Base-by-base conservation (phyloP, 129 eudicot species). In the Scalesia atractyloides region DNA sequence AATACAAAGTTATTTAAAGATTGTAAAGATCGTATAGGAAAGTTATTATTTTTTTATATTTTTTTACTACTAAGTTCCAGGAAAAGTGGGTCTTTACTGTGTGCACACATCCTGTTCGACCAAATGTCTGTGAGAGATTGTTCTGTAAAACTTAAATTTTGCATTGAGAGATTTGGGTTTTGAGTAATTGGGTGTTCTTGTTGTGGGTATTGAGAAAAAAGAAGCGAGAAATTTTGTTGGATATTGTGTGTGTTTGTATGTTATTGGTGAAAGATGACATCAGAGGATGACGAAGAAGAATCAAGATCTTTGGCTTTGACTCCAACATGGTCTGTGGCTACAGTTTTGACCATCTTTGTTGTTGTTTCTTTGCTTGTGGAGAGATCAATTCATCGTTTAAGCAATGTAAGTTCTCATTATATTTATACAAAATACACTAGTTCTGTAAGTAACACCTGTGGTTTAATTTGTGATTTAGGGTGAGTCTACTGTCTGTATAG, bases 301-400 rank as follows among this genome's bases (percentile, higher is more conserved):
- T 63, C 84, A 59, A 80, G 99, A 76, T 91, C 99, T 59, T 77
- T 95, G 86, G 99, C 96, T 76, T 85, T 90, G 70, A 95, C 99
- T 66, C 97, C 99, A 75, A 91, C 99, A 75, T 95, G 99, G 99
- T 95, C 99, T 70, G 99, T 95, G 72, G 96, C 97, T 70, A 76
- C 96, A 10, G 97, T 91, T 0, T 88, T 95, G 88, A 95, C 99
- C 18, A 64, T 95, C 77, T 95, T 95, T 76, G 97, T 95, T 72
- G 94, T 81, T 7, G 97, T 95, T 84, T 95, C 99, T 4, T 84
- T 95, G 95, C 94, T 95, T 66, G 89, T 95, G 68, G 99, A 95
- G 80, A 86, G 97, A 51, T 88, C 96, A 36, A 91, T 95, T 85
- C 89, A 91, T 72, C 96, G 96, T 50, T 78, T 95, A 46, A 72